Percentiles rank a stretch among this genome's conserved stretches.
Conservation (phyloP, 2,329 filamentous ascomycete genomes). For the Xylariaceae sp. region DNA sequence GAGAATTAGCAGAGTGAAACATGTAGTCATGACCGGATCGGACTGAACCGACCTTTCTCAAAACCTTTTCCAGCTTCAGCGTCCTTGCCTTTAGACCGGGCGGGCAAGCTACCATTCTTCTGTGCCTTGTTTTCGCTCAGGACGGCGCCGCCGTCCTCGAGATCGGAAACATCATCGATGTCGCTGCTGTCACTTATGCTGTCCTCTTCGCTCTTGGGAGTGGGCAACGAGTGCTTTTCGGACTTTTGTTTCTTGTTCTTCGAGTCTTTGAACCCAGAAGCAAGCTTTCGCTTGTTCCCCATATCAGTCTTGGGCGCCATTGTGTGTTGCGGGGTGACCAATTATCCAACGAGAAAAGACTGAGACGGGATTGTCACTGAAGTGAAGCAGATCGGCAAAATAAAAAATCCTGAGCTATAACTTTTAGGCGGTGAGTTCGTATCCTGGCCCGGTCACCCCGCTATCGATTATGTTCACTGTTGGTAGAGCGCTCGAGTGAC, state of each 20-base stretch:
- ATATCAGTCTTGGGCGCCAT: constrained; percentile 49
- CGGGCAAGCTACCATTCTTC: constrained; percentile 25
- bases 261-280: constrained; percentile 47
- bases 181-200: constrained; percentile 34
- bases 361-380: not conserved
- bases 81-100: constrained; percentile 29
- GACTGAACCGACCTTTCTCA: constrained; percentile 37
- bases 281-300: constrained; percentile 56
- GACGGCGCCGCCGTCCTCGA: constrained; percentile 51
- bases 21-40: not conserved
- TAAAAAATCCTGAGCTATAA: constrained; percentile 22
- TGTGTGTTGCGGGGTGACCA: no score
- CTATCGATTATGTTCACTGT: constrained; percentile 15
- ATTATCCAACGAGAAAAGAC: not conserved
- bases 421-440: constrained; percentile 33
- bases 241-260: constrained; percentile 33
- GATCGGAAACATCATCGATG: constrained; percentile 43
- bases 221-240: constrained; percentile 34
- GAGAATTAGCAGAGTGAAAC: constrained; percentile 12
- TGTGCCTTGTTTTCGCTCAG: constrained; percentile 40
- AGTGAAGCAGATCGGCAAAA: constrained; percentile 13
- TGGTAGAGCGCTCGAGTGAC: no score
- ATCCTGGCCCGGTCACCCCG: constrained; percentile 11
- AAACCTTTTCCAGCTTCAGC: constrained; percentile 36
- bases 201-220: constrained; percentile 37